phyloP scores from a whole-genome alignment of 768 basidiomycete genomes.

The Podaxis sp. region DNA sequence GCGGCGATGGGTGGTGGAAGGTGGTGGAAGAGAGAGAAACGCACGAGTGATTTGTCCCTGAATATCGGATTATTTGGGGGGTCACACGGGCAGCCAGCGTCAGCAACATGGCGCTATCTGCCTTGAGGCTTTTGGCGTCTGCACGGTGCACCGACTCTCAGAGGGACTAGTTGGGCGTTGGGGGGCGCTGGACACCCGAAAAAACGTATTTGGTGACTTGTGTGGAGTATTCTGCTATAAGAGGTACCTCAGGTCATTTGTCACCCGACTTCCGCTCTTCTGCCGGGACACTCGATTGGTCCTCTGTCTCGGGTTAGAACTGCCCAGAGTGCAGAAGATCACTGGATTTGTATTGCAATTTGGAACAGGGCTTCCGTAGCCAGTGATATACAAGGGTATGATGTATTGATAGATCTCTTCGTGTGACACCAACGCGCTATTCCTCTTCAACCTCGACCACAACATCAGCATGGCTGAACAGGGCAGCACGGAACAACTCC shows the following conservation, averaged over 20 bases:
- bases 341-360: background rate
- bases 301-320: background rate
- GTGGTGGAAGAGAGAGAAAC: background rate
- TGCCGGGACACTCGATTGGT: background rate
- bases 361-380: too few species aligned
- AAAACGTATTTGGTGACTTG: background rate
- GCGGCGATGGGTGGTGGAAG: background rate
- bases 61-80: background rate
- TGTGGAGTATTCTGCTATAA: background rate
- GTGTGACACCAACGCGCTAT: background rate
- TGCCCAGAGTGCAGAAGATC: background rate
- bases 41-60: background rate
- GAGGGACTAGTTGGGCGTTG: background rate
- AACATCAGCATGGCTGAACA: slow-evolving; percentile 11
- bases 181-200: background rate
- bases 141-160: background rate
- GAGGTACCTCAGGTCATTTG: background rate
- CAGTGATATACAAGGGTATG: too few species aligned
- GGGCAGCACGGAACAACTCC: slow-evolving; percentile 54
- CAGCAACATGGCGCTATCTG: background rate
- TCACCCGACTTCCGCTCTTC: background rate
- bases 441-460: background rate
- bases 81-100: background rate
- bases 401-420: background rate
- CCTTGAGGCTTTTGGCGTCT: background rate